Conservation (phyloP, 73 alveolate genomes). For the Paramecium tetraurelia region DNA sequence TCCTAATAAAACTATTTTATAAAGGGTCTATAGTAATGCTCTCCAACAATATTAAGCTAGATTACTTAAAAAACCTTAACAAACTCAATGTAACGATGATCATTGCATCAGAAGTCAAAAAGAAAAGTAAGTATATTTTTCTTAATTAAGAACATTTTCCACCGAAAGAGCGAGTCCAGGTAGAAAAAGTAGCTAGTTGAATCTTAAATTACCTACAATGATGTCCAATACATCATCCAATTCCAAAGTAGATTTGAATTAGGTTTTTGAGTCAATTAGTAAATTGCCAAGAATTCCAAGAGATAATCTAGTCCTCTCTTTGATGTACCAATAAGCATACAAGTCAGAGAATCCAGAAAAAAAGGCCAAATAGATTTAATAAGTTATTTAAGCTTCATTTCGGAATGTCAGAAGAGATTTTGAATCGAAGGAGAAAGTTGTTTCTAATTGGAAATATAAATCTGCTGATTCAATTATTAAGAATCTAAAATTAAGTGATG, state of each 20-base stretch:
- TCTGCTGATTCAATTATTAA: neutral
- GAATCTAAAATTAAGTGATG: neutral
- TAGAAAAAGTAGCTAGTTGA: neutral
- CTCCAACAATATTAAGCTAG: slow-evolving; percentile 13
- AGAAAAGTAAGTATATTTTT: neutral
- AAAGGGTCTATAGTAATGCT: slow-evolving; percentile 34
- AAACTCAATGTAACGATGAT: slow-evolving; percentile 19
- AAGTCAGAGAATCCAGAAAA: slow-evolving; percentile 26
- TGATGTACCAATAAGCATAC: slow-evolving; percentile 22
- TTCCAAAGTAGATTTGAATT: neutral
- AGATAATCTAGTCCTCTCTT: slow-evolving; percentile 14
- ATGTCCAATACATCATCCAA: neutral
- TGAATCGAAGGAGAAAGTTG: neutral
- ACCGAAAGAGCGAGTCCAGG: neutral
- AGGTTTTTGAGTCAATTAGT: slow-evolving; percentile 18
- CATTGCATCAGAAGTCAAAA: neutral
- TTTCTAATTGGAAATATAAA: neutral
- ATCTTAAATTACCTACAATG: neutral
- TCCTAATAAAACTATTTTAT: neutral
- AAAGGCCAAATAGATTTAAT: slow-evolving; percentile 25
- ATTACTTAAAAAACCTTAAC: slow-evolving; percentile 11
- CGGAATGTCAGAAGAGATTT: slow-evolving; percentile 2
- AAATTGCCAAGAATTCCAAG: slow-evolving; percentile 12
- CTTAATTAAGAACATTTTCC: neutral
- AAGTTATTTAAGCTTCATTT: slow-evolving; percentile 27